These are phyloP conservation scores for Amaranthus cruentus DNA, from an alignment of 148 eudicot genomes.

Conservation along the genomic window DNA sequence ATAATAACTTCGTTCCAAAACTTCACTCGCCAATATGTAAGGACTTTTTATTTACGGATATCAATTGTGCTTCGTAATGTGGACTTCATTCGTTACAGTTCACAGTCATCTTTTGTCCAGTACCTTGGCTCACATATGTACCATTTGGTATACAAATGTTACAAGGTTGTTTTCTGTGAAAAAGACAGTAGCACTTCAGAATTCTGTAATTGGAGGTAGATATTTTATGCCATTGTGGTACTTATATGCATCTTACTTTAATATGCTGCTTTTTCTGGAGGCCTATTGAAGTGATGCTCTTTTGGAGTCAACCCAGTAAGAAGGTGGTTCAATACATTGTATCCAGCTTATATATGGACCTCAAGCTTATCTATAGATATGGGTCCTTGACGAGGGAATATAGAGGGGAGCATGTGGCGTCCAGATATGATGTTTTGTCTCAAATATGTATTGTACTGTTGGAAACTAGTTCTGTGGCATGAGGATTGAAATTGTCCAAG, in stretches of 20 bases:
- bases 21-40: not conserved
- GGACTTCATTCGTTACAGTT: not conserved
- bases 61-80: not conserved
- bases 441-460: slow-evolving; percentile 2
- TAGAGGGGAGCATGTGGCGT: not conserved
- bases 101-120: not conserved
- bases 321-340: not conserved
- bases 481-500: not conserved
- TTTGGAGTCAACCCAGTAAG: slow-evolving; percentile 3
- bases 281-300: slow-evolving; percentile 8
- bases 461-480: not conserved
- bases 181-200: slow-evolving; percentile 3
- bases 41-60: not conserved
- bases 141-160: not conserved
- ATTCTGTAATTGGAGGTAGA: not conserved
- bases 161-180: not conserved
- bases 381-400: not conserved
- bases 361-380: not conserved
- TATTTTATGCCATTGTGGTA: not conserved
- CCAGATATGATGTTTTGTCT: not conserved
- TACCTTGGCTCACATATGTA: not conserved
- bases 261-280: not conserved
- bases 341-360: not conserved
- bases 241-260: not conserved
- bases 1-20: not conserved